These are phyloP conservation scores for Cyclostephanos invisitatus DNA, from an alignment of 108 stramenopile species.

Conservation along the genomic window DNA sequence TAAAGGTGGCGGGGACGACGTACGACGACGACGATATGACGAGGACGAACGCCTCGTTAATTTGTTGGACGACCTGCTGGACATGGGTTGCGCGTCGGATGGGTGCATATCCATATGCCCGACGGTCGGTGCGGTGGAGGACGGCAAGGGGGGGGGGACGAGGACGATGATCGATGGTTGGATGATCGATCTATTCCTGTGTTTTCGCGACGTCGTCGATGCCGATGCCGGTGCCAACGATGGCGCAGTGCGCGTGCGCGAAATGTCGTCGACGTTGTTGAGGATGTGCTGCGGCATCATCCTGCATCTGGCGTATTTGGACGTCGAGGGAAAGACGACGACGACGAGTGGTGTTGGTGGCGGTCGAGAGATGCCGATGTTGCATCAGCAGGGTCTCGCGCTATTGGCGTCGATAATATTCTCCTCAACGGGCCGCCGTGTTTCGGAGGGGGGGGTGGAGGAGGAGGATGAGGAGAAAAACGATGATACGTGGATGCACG, in stretches of 20 bases:
- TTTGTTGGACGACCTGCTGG: slow-evolving; percentile 23
- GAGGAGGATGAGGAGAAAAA: neutral
- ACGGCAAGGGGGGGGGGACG: no score
- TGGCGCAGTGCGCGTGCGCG: neutral
- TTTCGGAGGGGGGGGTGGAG: no score
- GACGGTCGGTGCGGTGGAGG: no score
- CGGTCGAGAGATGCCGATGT: neutral
- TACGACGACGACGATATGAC: neutral
- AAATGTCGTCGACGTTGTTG: slow-evolving; percentile 18
- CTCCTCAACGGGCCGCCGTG: no score
- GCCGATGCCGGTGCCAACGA: neutral
- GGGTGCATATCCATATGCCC: no score
- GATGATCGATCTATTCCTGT: slow-evolving; percentile 37
- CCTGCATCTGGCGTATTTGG: slow-evolving; percentile 20
- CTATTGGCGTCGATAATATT: slow-evolving; percentile 40
- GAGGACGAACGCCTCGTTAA: slow-evolving; percentile 21
- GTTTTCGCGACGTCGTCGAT: slow-evolving; percentile 29
- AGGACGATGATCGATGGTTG: slow-evolving; percentile 2
- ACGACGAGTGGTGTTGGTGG: no score
- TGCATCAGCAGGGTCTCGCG: slow-evolving; percentile 41
- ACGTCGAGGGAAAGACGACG: neutral
- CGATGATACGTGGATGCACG: slow-evolving; percentile 19
- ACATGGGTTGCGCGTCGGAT: neutral
- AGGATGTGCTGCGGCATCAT: slow-evolving; percentile 36
- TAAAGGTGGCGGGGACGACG: no score